Conservation (phyloP, 805 yeast genomes). For the Jamesozyma hellenica region DNA sequence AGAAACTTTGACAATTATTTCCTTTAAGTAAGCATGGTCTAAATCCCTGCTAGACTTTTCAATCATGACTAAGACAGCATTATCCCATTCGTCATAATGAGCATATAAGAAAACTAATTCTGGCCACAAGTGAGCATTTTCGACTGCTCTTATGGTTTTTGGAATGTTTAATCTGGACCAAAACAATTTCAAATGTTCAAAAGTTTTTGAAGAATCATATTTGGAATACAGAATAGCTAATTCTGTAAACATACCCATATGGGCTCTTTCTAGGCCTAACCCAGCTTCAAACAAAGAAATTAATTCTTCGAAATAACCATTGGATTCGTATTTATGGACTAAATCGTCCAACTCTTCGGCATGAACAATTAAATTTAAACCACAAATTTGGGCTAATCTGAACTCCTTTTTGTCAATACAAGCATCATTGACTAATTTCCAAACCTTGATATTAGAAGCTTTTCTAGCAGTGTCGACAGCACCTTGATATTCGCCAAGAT, state of each 20-base stretch:
- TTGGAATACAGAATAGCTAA: constrained; percentile 84
- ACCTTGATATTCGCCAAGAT: constrained; percentile 81
- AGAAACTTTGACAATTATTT: constrained; percentile 86
- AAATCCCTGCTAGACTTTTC: constrained; percentile 88
- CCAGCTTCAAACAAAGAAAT: constrained; percentile 92
- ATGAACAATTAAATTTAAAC: constrained; percentile 90
- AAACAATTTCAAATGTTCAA: constrained; percentile 94
- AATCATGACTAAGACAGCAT: constrained; percentile 93
- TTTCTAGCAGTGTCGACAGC: constrained; percentile 99
- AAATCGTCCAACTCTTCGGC: constrained; percentile 93
- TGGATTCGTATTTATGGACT: constrained; percentile 74
- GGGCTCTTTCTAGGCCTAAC: constrained; percentile 93
- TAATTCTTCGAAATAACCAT: constrained; percentile 86
- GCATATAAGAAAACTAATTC: constrained; percentile 93
- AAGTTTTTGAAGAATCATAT: constrained; percentile 78
- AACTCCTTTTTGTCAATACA: constrained; percentile 93
- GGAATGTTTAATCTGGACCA: constrained; percentile 98
- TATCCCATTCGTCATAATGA: constrained; percentile 98
- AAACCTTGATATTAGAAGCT: constrained; percentile 84
- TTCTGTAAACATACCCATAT: constrained; percentile 99
- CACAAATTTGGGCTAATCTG: constrained; percentile 96
- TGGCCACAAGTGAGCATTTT: constrained; percentile 89
- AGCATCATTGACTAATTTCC: constrained; percentile 96
- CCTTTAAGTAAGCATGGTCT: constrained; percentile 91
- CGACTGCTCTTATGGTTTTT: constrained; percentile 89